Evolutionary conservation across 176 grass and related monocot species (phyloP), one percentile per base, ranked within the genome.

Genomic region (Cocos nucifera): DNA sequence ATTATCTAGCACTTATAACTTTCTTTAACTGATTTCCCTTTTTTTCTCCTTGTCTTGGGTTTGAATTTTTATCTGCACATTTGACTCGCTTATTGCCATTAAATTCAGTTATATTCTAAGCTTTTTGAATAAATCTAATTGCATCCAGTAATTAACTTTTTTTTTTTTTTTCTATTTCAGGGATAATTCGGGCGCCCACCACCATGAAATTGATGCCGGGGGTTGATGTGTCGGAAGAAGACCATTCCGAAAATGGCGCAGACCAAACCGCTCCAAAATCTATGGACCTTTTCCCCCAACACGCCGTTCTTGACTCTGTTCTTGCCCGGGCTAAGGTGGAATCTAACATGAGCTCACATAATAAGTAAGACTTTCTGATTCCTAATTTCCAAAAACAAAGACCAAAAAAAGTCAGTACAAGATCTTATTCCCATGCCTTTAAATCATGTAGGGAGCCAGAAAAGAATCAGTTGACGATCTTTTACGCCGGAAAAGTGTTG

Each of bases 401-500:
- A 12, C 35, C 21, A 21, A 35, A 35, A 35, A 35, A 35, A 35
- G 32, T 35, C 32, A 35, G 8, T 9, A 35, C 10, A 44, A 44
- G 35, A 44, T 44, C 35, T 44, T 44, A 14, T 44, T 44, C 35
- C 1, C 35, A 12, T 12, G 10, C 10, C 9, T 44, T 44, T 14
- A 10, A 44, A 3, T 44, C 24, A 51, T 73, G 15, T 15, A 78
- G 78, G 52, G 70, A 74, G 8, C 48, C 28, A 26, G 69, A 73
- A 27, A 58, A 73, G 49, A 44, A 65, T 2, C 73, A 62, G 0
- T 57, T 89, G 30, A 89, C 86, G 26, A 84, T 89, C 68, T 89
- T 89, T 59, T 89, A 84, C 20, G 77, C 70, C 6, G 80, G 80
- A 29, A 71, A 80, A 58, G 57, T 89, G 56, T 50, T 78, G 7